Evolutionary conservation across 306 rosid genomes (phyloP).

Genomic region (Prunus persica): DNA sequence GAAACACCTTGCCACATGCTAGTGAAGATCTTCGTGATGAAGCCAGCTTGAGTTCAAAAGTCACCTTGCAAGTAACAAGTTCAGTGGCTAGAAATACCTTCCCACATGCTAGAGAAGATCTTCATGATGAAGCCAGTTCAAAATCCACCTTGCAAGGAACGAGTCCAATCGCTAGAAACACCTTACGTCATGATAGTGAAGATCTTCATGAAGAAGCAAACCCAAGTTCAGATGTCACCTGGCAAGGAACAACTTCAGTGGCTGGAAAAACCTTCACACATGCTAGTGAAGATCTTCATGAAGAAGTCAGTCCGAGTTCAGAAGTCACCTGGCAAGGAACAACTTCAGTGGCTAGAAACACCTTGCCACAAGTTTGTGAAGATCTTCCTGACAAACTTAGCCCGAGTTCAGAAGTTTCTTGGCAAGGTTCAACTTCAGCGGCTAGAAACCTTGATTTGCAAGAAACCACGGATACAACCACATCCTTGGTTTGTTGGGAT

Average conservation of each 20-base stretch:
- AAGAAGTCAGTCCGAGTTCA: neutral
- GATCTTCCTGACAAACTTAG: constrained; percentile 1
- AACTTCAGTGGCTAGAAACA: neutral
- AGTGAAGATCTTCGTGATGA: neutral
- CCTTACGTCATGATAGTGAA: neutral
- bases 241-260: neutral
- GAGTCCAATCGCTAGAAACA: neutral
- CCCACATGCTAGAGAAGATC: neutral
- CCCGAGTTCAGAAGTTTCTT: constrained; percentile 19
- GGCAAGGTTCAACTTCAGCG: constrained; percentile 26
- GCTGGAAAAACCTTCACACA: neutral
- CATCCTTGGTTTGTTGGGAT: constrained; percentile 26
- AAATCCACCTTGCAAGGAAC: neutral
- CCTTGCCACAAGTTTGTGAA: too few relatives aligned
- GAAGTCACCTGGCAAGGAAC: neutral
- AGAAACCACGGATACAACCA: constrained; percentile 20
- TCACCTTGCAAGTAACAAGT: neutral
- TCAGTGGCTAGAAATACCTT: neutral
- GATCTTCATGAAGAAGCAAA: neutral
- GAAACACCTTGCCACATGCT: neutral
- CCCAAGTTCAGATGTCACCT: neutral
- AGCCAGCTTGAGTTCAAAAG: neutral
- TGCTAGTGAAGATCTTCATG: neutral
- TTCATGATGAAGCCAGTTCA: neutral
- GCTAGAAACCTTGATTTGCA: constrained; percentile 16